These are phyloP conservation scores for Boletus barrowsii DNA, from an alignment of 768 basidiomycete species.

Conservation along the genomic window DNA sequence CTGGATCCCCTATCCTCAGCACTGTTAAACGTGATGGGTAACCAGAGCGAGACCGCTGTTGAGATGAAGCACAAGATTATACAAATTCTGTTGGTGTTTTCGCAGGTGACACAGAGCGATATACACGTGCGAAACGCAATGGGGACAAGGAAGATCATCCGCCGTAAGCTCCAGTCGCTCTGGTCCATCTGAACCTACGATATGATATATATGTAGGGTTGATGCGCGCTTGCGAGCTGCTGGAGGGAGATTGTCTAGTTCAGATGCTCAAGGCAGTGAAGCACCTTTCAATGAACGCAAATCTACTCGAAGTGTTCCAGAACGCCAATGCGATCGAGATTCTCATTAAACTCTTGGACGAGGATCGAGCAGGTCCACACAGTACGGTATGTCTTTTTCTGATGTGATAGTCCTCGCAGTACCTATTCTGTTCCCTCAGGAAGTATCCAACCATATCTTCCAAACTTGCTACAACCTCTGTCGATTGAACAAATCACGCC, in stretches of 20 bases:
- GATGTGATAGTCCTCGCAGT: not conserved
- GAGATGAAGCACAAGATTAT: conserved; percentile 89
- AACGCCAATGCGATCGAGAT: conserved; percentile 95
- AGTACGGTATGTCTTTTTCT: conserved; percentile 58
- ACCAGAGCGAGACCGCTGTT: conserved; percentile 56
- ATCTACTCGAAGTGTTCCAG: conserved; percentile 87
- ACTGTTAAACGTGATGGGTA: conserved; percentile 82
- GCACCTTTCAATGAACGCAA: conserved; percentile 92
- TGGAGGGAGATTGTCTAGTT: conserved; percentile 87
- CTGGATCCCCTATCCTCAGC: conserved; percentile 91
- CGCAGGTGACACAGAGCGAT: conserved; percentile 95
- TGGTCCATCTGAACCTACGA: conserved; percentile 4
- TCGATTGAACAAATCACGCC: conserved; percentile 87
- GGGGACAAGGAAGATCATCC: conserved; percentile 83
- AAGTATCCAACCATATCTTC: conserved; percentile 96
- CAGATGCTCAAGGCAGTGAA: conserved; percentile 93
- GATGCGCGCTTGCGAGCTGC: conserved; percentile 79
- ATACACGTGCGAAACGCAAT: conserved; percentile 90
- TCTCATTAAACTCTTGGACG: conserved; percentile 79
- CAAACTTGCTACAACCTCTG: conserved; percentile 97
- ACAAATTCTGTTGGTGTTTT: conserved; percentile 85
- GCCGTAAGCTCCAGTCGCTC: conserved; percentile 55
- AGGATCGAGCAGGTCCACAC: conserved; percentile 73
- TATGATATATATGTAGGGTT: conserved; percentile 53
- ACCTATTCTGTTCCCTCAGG: conserved; percentile 45